Base-by-base conservation (phyloP, 192 early-diverging fungal species). In the Haplosporangium gracile region DNA sequence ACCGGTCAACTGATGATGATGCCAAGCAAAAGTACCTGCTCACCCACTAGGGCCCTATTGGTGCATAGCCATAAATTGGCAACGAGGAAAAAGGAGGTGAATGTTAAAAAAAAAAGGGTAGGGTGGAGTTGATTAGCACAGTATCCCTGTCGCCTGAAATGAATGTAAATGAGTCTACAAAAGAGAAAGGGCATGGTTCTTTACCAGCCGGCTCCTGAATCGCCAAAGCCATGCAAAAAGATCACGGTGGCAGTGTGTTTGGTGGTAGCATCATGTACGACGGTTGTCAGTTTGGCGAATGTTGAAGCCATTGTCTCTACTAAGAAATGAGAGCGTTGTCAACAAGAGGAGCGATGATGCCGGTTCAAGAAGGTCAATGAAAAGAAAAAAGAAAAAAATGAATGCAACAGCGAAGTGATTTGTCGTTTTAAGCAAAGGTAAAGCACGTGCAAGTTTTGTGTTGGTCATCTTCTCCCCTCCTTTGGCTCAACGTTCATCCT, bases 141-240 rank as follows among this genome's bases (percentile, higher is more conserved):
- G 26, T 34, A 38, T 76, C 18, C 4, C 47, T 16, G 32, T 24
- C 55, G 9, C 70, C 15, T 39, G 13, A 36, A 24, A 7, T n/a
- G 65, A 49, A 38, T 42, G 43, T 16, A 10, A 53, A 69, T 71
- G 24, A 9, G 38, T 39, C 11, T 15, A 24, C 0, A 39, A 36
- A 1, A 36, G 6, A 72, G 53, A 40, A 24, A 24, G 20, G 49
- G 20, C 49, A 51, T 51, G 16, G 60, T 10, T 65, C 47, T 43
- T 71, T 78, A 72, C 94, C 95, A 93, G 26, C 93, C 93, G 34
- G 84, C 71, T 13, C 93, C 93, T 72, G 85, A 87, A 77, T 94
- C 93, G n/a, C 93, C 93, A 63, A 94, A 77, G 6, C 93, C 93
- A 83, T 92, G 93, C 32, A 92, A 38, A 68, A 92, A 89, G 40